These are phyloP conservation scores for Rubus parviflorus DNA, from an alignment of 306 rosid genomes.

Conservation along the genomic window DNA sequence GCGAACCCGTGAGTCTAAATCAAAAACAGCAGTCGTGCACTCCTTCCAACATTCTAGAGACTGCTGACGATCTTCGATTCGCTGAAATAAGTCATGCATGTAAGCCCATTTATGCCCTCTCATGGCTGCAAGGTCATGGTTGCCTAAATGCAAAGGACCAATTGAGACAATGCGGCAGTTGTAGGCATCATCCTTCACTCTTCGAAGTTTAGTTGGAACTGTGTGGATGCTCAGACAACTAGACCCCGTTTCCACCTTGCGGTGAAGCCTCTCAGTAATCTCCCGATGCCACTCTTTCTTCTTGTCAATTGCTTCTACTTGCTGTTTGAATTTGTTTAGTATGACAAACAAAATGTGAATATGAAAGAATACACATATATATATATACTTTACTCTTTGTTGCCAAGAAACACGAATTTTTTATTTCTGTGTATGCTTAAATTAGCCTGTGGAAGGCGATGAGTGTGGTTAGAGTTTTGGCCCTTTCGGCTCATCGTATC, in stretches of 20 bases:
- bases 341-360: background rate
- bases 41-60: background rate
- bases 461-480: no score
- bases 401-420: background rate
- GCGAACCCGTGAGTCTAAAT: background rate
- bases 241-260: constrained; percentile 3
- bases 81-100: background rate
- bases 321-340: background rate
- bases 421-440: background rate
- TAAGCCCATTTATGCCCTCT: background rate
- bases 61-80: background rate
- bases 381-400: background rate
- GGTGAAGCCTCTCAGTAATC: constrained; percentile 1
- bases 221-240: background rate
- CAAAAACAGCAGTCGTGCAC: background rate
- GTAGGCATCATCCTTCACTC: constrained; percentile 14
- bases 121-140: constrained; percentile 8
- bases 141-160: background rate
- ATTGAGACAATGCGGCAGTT: background rate
- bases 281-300: constrained; percentile 3
- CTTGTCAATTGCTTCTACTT: constrained; percentile 1
- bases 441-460: no score
- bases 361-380: background rate
- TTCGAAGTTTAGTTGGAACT: background rate
- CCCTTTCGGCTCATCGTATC: no score